Conservation (phyloP, 2,329 filamentous ascomycete genomes). For the Fonsecaea pedrosoi region DNA sequence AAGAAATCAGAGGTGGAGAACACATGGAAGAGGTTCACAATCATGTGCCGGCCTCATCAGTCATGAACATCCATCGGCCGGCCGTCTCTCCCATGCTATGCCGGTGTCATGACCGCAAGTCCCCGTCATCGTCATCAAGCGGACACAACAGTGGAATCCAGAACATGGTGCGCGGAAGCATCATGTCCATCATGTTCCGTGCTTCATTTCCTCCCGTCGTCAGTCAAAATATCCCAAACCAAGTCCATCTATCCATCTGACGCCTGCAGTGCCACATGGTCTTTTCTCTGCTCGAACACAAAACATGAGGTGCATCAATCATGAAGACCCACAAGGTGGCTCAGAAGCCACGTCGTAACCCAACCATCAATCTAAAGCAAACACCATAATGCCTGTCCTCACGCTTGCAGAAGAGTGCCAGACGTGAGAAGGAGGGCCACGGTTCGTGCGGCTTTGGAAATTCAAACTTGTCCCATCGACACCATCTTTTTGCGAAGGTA, state of each 20-base stretch:
- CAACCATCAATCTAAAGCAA: not conserved
- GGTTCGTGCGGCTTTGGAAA: not conserved
- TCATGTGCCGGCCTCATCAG: not conserved
- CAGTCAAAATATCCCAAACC: not conserved
- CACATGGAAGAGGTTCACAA: not conserved
- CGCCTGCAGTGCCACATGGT: constrained; percentile 27
- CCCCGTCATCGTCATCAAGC: not conserved
- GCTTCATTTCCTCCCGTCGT: not conserved
- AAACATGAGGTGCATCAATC: not conserved
- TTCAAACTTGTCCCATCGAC: constrained; percentile 79
- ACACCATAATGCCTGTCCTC: constrained; percentile 1
- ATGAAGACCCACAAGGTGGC: constrained; percentile 6
- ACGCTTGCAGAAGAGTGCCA: not conserved
- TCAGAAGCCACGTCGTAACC: not conserved
- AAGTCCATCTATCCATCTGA: constrained; percentile 27
- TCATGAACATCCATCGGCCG: not conserved
- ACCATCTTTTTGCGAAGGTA: constrained; percentile 99
- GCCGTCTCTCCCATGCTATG: not conserved
- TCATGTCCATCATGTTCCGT: not conserved
- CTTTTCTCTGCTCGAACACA: constrained; percentile 9
- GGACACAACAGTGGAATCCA: not conserved
- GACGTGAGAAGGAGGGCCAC: not conserved
- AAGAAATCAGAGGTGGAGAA: not conserved
- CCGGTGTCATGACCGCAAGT: not conserved
- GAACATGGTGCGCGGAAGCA: not conserved